These are phyloP conservation scores for Picea abies DNA, from an alignment of 83 land plant genomes.

Conservation along the genomic window DNA sequence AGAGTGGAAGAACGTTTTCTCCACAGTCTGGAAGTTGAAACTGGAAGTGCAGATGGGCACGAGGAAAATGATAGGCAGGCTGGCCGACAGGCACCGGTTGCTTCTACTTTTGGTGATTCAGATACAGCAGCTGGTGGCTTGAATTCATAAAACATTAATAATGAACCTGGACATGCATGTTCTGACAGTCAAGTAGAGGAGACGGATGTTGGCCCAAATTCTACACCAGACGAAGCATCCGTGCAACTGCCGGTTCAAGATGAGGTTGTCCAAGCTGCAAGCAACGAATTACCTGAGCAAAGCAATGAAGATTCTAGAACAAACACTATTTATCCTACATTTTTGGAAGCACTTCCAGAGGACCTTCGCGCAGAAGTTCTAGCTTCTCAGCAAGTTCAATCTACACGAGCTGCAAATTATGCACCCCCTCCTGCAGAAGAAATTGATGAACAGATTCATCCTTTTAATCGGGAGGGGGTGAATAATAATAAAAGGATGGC, in stretches of 20 bases:
- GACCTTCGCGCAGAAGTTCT: constrained; percentile 96
- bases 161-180: constrained; percentile 33
- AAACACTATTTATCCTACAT: constrained; percentile 90
- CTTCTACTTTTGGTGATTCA: constrained; percentile 26
- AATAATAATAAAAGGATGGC: too few relatives aligned
- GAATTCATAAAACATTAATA: constrained; percentile 26
- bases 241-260: constrained; percentile 21
- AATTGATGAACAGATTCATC: too few relatives aligned
- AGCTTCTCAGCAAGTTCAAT: constrained; percentile 83
- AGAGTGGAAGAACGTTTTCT: too few relatives aligned
- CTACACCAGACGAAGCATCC: constrained; percentile 23
- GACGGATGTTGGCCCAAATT: constrained; percentile 12
- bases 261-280: constrained; percentile 31
- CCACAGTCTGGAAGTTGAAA: constrained; percentile 60
- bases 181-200: constrained; percentile 28
- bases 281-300: constrained; percentile 11
- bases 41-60: constrained; percentile 63
- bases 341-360: constrained; percentile 96
- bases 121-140: constrained; percentile 29
- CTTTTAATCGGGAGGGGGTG: too few relatives aligned
- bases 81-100: constrained; percentile 14
- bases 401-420: constrained; percentile 49
- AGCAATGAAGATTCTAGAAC: constrained; percentile 40
- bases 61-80: constrained; percentile 48
- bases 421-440: too few relatives aligned